Evolutionary conservation across 331 rosid species (phyloP), one percentile per base, ranked within the genome.

Genomic region (Malus hybrid): DNA sequence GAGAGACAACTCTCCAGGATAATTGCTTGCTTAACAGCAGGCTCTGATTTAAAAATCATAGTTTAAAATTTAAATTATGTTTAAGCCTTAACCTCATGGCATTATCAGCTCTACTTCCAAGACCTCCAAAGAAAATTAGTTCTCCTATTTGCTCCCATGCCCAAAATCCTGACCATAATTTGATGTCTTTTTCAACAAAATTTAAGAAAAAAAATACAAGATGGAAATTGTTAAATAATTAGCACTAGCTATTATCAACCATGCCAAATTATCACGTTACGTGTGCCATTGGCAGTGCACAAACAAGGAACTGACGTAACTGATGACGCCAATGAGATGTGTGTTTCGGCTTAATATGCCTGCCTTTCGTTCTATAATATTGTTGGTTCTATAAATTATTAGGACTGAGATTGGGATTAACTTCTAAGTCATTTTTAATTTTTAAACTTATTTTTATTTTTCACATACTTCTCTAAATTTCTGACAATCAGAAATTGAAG

Each of bases 31-130:
- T 53, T 66, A 46, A 34, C 73, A 48, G 68, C 60, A 56, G 29
- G 55, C 71, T 70, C 22, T 22, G 64, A 46, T 66, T 60, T 60
- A 26, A 53, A 6, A 19, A 56, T 33, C 13, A 30, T 22, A 22
- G 12, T 20, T 60, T 60, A 24, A 8, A 24, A 10, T 60, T 24
- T 73, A 73, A 57, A 70, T 55, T 75, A 62, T 50, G 61, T 66
- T 71, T 68, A 3, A 13, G 19, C 24, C 36, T 36, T 34, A 52
- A 78, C 32, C 53, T 33, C 74, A 70, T 70, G 72, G 62, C 83
- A 66, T 71, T 62, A 80, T 78, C 64, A 75, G 71, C 56, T 73
- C 20, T 29, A 36, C 29, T 73, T 22, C 66, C 75, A 57, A 56
- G 20, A 20, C n/a, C 33, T 71, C 50, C 22, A 44, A 33, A 11